These are phyloP conservation scores for Eragrostis nindensis DNA, from an alignment of 176 grass and related monocot genomes.

Conservation along the genomic window DNA sequence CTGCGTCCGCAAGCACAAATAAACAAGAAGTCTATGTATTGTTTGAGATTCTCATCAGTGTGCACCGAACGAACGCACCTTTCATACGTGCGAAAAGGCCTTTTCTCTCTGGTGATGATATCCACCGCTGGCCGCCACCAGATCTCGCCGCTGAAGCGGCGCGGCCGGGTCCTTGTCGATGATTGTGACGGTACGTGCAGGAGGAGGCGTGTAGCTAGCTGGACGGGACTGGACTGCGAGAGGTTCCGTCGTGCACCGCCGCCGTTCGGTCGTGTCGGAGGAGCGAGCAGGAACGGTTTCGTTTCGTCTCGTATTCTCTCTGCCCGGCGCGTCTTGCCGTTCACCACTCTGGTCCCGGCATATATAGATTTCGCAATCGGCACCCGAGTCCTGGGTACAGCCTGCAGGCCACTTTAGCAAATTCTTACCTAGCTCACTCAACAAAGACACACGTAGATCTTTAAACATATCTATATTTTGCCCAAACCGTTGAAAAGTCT, in stretches of 20 bases:
- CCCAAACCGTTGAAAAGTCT: too few species aligned
- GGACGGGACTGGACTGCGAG: background rate
- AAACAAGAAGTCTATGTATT: background rate
- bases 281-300: conserved; percentile 1
- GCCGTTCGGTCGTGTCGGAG: background rate
- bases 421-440: too few species aligned
- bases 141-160: background rate
- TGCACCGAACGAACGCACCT: background rate
- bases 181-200: background rate
- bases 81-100: background rate
- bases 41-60: background rate
- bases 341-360: too few species aligned
- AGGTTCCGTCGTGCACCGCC: background rate
- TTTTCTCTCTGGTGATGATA: background rate
- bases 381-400: too few species aligned
- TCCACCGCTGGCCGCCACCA: background rate
- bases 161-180: background rate
- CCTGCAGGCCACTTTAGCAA: too few species aligned
- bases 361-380: too few species aligned
- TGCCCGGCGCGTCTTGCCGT: background rate
- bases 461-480: too few species aligned
- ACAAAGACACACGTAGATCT: too few species aligned
- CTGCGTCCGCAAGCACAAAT: background rate
- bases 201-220: background rate
- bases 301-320: conserved; percentile 11